These are phyloP conservation scores for Vanrija pseudolonga DNA, from an alignment of 1,284 basidiomycete species.

Conservation along the genomic window DNA sequence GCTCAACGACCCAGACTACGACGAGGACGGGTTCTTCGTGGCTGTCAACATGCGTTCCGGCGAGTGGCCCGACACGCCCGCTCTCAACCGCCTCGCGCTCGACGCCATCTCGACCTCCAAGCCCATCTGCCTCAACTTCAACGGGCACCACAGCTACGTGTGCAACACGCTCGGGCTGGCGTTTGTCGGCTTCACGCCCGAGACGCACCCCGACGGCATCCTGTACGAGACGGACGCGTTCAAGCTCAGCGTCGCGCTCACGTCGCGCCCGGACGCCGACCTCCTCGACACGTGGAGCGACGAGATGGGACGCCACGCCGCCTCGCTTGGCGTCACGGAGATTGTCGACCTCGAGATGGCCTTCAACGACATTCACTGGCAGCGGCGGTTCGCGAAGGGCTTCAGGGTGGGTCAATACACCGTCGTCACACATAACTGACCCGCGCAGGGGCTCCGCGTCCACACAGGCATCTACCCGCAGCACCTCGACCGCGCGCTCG, in stretches of 20 bases:
- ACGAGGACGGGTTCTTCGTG: slow-evolving; percentile 13
- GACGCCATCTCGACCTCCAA: slow-evolving; percentile 21
- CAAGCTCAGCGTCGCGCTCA: slow-evolving; percentile 18
- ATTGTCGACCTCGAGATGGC: slow-evolving; percentile 41
- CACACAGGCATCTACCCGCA: slow-evolving; percentile 34
- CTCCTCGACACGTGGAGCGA: slow-evolving; percentile 23
- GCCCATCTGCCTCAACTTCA: slow-evolving; percentile 27
- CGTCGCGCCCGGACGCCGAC: slow-evolving; percentile 19
- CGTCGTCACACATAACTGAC: no score
- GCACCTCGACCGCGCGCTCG: slow-evolving; percentile 31
- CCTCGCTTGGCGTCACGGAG: slow-evolving; percentile 37
- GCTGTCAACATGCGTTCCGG: slow-evolving; percentile 26
- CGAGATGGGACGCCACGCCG: slow-evolving; percentile 25
- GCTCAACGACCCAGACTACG: slow-evolving; percentile 15
- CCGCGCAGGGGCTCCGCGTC: slow-evolving; percentile 23
- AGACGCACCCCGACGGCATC: slow-evolving; percentile 14
- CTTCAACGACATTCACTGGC: slow-evolving; percentile 28
- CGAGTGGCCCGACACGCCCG: slow-evolving; percentile 29
- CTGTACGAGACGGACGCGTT: slow-evolving; percentile 34
- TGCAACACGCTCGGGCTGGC: slow-evolving; percentile 27
- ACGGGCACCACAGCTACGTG: slow-evolving; percentile 34
- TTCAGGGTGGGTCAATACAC: slow-evolving; percentile 2
- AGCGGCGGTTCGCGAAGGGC: slow-evolving; percentile 24
- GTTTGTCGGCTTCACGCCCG: slow-evolving; percentile 18
- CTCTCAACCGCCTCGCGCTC: slow-evolving; percentile 21